Base-by-base conservation (phyloP, 1,139 yeast genomes). In the Yamadazyma oceani region DNA sequence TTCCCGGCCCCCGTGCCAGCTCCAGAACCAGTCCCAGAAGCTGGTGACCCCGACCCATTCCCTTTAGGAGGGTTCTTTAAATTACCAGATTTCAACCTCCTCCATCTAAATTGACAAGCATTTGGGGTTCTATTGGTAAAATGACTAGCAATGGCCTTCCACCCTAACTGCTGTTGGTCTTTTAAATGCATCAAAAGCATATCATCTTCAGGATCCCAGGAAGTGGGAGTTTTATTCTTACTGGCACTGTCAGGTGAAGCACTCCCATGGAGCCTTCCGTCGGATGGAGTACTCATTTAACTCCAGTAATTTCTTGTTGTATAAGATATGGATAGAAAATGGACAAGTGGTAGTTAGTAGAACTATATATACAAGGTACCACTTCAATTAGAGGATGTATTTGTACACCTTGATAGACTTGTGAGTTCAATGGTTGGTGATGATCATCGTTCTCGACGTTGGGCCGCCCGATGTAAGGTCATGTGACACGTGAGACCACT, bases 31-130 rank as follows among this genome's bases (percentile, higher is more conserved):
- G 21, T 6, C 21, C 21, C 21, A 8, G 21, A 19, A 5, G 8
- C 21, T 19, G 21, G 21, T 6, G 21, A 19, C 21, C 21, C 21
- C 8, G 21, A 19, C 8, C 21, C 21, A 19, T 19, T 19, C 8
- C 43, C 55, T 45, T 73, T 73, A 4, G 82, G 78, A 7, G 76
- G 75, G 47, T 70, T 70, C 58, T 80, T 81, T 50, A 80, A 62
- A 47, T 78, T 78, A 1, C 86, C 86, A 10, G 79, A 73, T 57
- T 79, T 78, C 42, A 85, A 67, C 42, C 90, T 60, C 59, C 90
- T 72, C 90, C 90, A 83, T 53, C 90, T 70, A 51, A 83, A 83
- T 58, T 83, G 90, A 49, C 89, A 83, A 3, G 89, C 89, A 52
- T 83, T 83, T 28, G 88, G 85, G 1, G 89, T 83, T 58, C 90